Base-by-base conservation (phyloP, 306 rosid species). In the Cercis canadensis region DNA sequence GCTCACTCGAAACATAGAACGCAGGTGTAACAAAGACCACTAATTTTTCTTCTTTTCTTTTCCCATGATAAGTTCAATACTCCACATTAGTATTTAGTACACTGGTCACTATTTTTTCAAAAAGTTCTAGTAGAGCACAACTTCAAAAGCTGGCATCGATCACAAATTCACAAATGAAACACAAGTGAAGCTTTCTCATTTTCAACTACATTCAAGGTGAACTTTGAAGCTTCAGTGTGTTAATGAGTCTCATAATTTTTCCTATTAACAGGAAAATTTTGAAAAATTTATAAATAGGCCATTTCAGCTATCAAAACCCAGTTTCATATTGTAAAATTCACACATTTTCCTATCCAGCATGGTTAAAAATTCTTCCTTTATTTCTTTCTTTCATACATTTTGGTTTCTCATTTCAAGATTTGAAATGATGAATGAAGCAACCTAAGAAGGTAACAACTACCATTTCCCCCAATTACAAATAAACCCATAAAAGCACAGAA, bases 241-340 rank as follows among this genome's bases (percentile, higher is more conserved):
- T 32, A 7, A 29, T 52, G 46, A 8, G 16, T 24, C 63, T 50
- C 16, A 33, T 7, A 13, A 37, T 13, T 57, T 6, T 58, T 8
- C 31, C 21, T 16, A 17, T 13, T 18, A 32, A 18, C 31, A 43
- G 8, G 45, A 60, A 51, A 41, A 11, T 47, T 34, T 17, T 15
- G 16, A 55, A 43, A 29, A 2, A 40, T 41, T 15, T 60, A 6
- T n/a, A 61, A 10, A 37, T 19, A 15, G 16, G 19, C 53, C 14
- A 49, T 37, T 60, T 72, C 62, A 73, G 69, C 44, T 40, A 50
- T 15, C 69, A 62, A 62, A 39, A 51, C 37, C 33, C 63, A 62
- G n/a, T 24, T 51, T 7, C 44, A 29, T 6, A 34, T 16, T 16
- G 6, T 74, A 0, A 9, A 16, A 51, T 62, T 16, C 12, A 51